Evolutionary conservation across 2,329 filamentous ascomycete genomes (phyloP).

Genomic region (Dactylellina parvicollis): DNA sequence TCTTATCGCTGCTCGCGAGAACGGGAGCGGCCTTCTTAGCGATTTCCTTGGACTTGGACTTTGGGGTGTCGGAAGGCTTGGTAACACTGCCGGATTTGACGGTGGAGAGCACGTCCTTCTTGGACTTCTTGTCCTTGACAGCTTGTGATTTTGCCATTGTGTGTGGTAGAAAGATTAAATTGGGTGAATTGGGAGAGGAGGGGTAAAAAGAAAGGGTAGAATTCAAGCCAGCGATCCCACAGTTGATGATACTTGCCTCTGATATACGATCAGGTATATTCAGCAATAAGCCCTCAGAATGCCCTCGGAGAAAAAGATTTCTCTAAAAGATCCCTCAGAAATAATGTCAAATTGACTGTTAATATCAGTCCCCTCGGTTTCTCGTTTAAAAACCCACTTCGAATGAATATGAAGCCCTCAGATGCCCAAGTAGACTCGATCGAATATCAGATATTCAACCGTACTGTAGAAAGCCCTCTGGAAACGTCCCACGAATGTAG

Average conservation of each 20-base stretch:
- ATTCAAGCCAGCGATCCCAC: slow-evolving; percentile 49
- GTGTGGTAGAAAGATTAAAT: slow-evolving; percentile 58
- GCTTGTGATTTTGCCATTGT: slow-evolving; percentile 70
- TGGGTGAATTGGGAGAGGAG: background rate
- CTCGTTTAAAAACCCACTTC: slow-evolving; percentile 46
- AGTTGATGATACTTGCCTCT: slow-evolving; percentile 51
- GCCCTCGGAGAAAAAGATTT: slow-evolving; percentile 45
- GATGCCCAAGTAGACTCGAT: slow-evolving; percentile 44
- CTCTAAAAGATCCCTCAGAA: slow-evolving; percentile 53
- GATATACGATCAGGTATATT: slow-evolving; percentile 51
- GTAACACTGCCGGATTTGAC: slow-evolving; percentile 75
- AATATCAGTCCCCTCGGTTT: slow-evolving; percentile 52
- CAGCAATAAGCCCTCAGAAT: slow-evolving; percentile 50
- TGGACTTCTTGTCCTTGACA: slow-evolving; percentile 69
- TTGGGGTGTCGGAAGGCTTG: slow-evolving; percentile 74
- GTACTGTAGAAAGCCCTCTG: slow-evolving; percentile 46
- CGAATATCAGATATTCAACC: slow-evolving; percentile 25
- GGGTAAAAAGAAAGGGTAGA: slow-evolving; percentile 10
- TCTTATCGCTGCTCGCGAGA: slow-evolving; percentile 62
- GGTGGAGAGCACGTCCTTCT: slow-evolving; percentile 65
- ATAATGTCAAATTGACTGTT: slow-evolving; percentile 53
- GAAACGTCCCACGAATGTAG: slow-evolving; percentile 50
- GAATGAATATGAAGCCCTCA: slow-evolving; percentile 49
- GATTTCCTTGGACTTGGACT: slow-evolving; percentile 73
- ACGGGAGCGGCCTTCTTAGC: slow-evolving; percentile 70